Percentiles rank a stretch among this genome's conserved stretches.
These are phyloP conservation scores for Smittium culicis DNA, from an alignment of 371 early-diverging fungal species.

Conservation along the genomic window DNA sequence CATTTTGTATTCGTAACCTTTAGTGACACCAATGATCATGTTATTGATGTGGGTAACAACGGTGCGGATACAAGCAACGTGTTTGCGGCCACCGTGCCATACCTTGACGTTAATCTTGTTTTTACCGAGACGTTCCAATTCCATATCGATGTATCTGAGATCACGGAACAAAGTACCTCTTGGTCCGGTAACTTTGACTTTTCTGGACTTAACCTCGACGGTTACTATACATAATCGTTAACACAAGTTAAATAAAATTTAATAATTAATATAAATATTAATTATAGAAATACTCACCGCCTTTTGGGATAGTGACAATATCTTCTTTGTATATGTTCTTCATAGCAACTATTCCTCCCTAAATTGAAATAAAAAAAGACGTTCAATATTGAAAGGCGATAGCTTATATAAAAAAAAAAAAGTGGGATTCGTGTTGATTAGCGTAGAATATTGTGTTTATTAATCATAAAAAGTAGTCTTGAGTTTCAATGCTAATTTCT, in stretches of 20 bases:
- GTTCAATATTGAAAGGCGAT: too few relatives aligned
- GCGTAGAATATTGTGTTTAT: too few relatives aligned
- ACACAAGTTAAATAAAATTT: background rate
- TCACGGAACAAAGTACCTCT: conserved; percentile 85
- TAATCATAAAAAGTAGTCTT: too few relatives aligned
- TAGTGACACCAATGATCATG: conserved; percentile 97
- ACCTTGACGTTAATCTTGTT: conserved; percentile 69
- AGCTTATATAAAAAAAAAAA: too few relatives aligned
- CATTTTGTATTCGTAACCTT: conserved; percentile 99
- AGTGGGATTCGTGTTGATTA: too few relatives aligned
- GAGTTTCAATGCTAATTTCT: too few relatives aligned
- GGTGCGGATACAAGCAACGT: conserved; percentile 96
- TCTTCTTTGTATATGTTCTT: conserved; percentile 77
- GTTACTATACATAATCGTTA: conserved; percentile 31
- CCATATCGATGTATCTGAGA: conserved; percentile 90
- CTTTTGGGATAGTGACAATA: conserved; percentile 62
- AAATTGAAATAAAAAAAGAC: too few relatives aligned
- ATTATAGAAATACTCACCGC: conserved; percentile 19
- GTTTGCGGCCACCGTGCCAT: conserved; percentile 97
- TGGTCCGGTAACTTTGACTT: conserved; percentile 63
- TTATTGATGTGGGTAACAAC: conserved; percentile 93
- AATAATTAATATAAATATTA: background rate
- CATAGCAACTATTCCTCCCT: conserved; percentile 31
- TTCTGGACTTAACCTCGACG: conserved; percentile 62
- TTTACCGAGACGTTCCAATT: conserved; percentile 62